Percentiles rank a stretch among this genome's conserved stretches.
These are phyloP conservation scores for Marchantia polymorpha DNA, from an alignment of 225 moss, liverwort and hornwort species.

Conservation along the genomic window DNA sequence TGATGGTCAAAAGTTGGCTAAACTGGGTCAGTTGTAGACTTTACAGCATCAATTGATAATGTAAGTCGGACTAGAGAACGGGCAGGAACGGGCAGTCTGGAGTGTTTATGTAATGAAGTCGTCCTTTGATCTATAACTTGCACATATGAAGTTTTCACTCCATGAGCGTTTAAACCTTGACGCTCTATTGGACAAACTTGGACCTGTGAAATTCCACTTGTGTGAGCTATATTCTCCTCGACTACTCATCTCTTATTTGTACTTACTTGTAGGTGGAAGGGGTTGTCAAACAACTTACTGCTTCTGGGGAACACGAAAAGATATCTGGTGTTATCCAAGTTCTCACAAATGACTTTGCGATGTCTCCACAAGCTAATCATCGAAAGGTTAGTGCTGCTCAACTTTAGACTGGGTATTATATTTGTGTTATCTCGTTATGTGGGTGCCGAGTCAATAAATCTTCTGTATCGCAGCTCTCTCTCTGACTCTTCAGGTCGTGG, in stretches of 20 bases:
- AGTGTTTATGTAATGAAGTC: too few species aligned
- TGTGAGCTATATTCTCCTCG: background rate
- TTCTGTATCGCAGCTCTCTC: background rate
- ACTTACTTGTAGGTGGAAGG: constrained; percentile 69
- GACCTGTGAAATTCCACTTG: too few species aligned
- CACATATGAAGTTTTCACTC: too few species aligned
- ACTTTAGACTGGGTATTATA: background rate
- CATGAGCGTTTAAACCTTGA: too few species aligned
- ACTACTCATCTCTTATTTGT: background rate
- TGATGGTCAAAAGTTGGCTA: background rate
- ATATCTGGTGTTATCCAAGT: constrained; percentile 66
- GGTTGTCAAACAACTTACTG: constrained; percentile 63
- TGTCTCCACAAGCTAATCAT: constrained; percentile 83
- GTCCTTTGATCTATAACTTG: too few species aligned
- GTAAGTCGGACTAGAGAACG: too few species aligned
- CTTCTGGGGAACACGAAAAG: constrained; percentile 79
- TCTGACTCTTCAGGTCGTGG: background rate
- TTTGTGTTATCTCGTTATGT: background rate
- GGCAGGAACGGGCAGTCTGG: too few species aligned
- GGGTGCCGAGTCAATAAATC: background rate
- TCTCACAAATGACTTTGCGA: constrained; percentile 38
- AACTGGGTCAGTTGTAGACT: background rate
- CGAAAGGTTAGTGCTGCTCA: constrained; percentile 27
- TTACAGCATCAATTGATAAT: background rate
- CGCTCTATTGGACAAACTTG: too few species aligned